Conservation (phyloP, 192 early-diverging fungal species). For the Rhizoclosmatium sp. region DNA sequence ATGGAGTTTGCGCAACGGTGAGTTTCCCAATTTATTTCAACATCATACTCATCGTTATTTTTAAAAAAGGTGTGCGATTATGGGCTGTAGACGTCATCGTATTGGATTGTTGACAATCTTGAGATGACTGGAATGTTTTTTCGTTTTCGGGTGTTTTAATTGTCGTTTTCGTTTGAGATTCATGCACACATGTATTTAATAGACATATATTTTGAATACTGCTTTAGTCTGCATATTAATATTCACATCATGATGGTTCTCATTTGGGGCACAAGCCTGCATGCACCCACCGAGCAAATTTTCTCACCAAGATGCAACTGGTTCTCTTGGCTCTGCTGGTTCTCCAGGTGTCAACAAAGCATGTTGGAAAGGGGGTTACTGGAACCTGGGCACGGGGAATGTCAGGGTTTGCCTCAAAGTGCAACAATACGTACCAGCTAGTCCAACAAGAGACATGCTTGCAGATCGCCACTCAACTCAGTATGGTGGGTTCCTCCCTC, state of each 20-base stretch:
- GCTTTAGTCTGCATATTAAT: too few relatives aligned
- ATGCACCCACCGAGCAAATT: too few relatives aligned
- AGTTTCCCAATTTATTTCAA: background rate
- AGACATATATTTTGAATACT: background rate
- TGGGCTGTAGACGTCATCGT: background rate
- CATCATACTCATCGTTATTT: background rate
- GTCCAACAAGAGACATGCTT: background rate
- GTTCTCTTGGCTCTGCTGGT: background rate
- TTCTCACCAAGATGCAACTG: background rate
- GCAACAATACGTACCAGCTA: constrained; percentile 20
- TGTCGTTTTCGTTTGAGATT: background rate
- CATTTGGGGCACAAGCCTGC: too few relatives aligned
- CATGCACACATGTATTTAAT: background rate
- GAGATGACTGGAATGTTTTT: too few relatives aligned
- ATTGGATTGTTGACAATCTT: too few relatives aligned
- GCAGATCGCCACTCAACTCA: background rate
- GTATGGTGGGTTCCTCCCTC: background rate
- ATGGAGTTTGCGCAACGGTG: background rate
- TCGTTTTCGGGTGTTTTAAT: too few relatives aligned
- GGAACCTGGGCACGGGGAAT: constrained; percentile 2
- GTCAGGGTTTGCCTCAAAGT: background rate
- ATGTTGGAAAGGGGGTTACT: background rate
- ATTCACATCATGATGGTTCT: too few relatives aligned
- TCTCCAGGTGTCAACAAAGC: background rate
- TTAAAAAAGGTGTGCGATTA: background rate